Evolutionary conservation across 2,329 filamentous ascomycete genomes (phyloP).

Genomic region (Dryadomyces quercus-mongolicae): DNA sequence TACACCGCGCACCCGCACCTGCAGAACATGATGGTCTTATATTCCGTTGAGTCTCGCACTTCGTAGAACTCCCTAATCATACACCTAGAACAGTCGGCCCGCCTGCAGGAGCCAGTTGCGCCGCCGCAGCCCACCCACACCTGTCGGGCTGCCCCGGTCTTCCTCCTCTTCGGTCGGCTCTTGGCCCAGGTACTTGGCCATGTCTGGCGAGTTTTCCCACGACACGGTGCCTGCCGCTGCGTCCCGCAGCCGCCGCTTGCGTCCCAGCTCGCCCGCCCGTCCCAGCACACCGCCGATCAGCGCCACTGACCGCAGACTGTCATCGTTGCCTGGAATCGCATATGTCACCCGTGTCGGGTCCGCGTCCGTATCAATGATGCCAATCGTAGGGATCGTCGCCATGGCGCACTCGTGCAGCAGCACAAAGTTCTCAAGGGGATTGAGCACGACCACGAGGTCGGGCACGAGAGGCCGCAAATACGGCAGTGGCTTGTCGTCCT

Average conservation of each 20-base stretch:
- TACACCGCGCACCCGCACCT: too few relatives aligned
- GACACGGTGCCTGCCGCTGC: slow-evolving; percentile 51
- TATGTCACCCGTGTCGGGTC: slow-evolving; percentile 94
- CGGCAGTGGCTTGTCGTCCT: slow-evolving; percentile 33
- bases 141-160: background rate
- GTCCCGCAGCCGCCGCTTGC: slow-evolving; percentile 49
- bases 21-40: background rate
- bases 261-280: slow-evolving; percentile 68
- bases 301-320: slow-evolving; percentile 73
- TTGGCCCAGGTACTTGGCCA: slow-evolving; percentile 9
- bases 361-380: slow-evolving; percentile 84
- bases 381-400: slow-evolving; percentile 85
- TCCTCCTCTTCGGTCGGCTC: background rate
- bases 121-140: background rate
- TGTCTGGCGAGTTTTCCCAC: slow-evolving; percentile 40
- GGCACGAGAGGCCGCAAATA: slow-evolving; percentile 53
- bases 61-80: too few relatives aligned
- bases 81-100: background rate
- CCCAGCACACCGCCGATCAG: slow-evolving; percentile 80
- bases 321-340: slow-evolving; percentile 91
- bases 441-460: slow-evolving; percentile 84
- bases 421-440: slow-evolving; percentile 84
- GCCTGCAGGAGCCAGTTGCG: slow-evolving; percentile 1
- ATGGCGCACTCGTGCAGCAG: slow-evolving; percentile 83
- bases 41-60: too few relatives aligned